phyloP scores from a whole-genome alignment of 2,329 filamentous ascomycete species.

The Tympanopsis confertula region DNA sequence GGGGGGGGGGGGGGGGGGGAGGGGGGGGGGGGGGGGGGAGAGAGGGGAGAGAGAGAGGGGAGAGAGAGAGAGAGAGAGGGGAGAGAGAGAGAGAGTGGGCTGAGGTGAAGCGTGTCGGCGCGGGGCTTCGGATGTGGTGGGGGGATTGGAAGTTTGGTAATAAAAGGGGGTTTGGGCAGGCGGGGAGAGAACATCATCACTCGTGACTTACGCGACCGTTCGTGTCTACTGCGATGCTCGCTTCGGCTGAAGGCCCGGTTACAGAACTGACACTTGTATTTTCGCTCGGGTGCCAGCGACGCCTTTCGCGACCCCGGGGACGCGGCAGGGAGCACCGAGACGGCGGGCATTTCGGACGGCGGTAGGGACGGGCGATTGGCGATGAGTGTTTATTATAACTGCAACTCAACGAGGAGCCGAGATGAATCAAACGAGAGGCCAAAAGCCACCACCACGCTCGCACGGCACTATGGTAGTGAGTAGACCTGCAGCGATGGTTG shows the following conservation, averaged over 20 bases:
- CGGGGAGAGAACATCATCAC: no score
- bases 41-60: constrained; percentile 3
- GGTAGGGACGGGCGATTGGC: constrained; percentile 3
- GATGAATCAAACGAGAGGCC: background rate
- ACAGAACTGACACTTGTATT: constrained; percentile 99
- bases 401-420: background rate
- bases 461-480: background rate
- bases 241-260: constrained; percentile 93
- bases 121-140: no score
- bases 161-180: no score
- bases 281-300: constrained; percentile 75
- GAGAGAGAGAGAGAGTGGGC: no score
- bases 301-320: constrained; percentile 67
- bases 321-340: constrained; percentile 49
- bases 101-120: no score
- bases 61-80: no score
- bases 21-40: constrained; percentile 7
- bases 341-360: constrained; percentile 9
- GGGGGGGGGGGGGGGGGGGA: constrained; percentile 6
- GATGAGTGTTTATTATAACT: constrained; percentile 3
- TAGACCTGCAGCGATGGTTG: background rate
- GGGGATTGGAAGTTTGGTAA: no score
- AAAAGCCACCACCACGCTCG: background rate
- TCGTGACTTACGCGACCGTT: constrained; percentile 84
- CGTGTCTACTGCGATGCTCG: constrained; percentile 92